Evolutionary conservation across 148 eudicot genomes (phyloP).

Genomic region (Rhododendron simsii): DNA sequence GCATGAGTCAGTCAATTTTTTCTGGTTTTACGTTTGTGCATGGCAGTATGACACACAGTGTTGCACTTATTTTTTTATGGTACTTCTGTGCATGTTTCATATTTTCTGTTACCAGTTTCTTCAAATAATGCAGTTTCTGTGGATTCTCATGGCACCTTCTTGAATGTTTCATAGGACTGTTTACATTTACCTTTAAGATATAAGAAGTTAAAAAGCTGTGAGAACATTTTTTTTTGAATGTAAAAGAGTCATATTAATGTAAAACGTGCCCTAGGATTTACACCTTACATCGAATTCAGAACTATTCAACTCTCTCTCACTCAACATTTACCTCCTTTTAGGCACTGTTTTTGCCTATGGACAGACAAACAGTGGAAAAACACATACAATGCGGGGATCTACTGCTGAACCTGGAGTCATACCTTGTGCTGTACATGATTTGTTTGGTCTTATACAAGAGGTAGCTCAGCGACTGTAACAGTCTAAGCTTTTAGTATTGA

Average conservation of each 20-base stretch:
- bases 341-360: slow-evolving; percentile 99
- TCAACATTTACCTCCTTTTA: slow-evolving; percentile 23
- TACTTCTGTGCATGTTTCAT: background rate
- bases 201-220: background rate
- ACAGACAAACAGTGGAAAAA: slow-evolving; percentile 95
- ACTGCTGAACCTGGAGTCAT: slow-evolving; percentile 83
- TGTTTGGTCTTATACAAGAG: slow-evolving; percentile 74
- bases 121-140: background rate
- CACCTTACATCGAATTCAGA: background rate
- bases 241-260: background rate
- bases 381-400: slow-evolving; percentile 96
- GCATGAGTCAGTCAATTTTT: background rate
- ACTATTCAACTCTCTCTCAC: background rate
- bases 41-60: background rate
- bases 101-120: background rate
- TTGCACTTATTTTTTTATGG: background rate
- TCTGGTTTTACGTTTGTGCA: background rate
- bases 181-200: background rate
- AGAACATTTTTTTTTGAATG: background rate
- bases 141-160: background rate
- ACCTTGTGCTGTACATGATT: slow-evolving; percentile 75
- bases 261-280: background rate
- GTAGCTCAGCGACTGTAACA: slow-evolving; percentile 25
- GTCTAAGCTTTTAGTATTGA: background rate
- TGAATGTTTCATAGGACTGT: background rate